Evolutionary conservation across 1,284 basidiomycete genomes (phyloP), one percentile per base, ranked within the genome.

Genomic region (Irpex sp.): DNA sequence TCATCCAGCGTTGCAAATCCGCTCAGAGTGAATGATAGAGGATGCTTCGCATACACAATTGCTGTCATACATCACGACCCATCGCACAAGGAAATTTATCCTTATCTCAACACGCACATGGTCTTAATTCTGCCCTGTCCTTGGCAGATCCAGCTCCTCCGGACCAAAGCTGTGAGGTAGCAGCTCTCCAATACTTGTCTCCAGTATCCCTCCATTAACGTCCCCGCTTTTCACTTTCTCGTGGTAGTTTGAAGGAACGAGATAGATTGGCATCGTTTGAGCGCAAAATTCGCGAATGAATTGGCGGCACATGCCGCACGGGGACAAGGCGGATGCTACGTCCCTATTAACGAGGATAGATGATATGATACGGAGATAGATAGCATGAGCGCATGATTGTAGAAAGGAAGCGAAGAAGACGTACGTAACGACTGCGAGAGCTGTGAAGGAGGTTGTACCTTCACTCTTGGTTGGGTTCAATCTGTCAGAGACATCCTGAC

Each of bases 231-330:
- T 75, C 36, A 77, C 71, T 5, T 73, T 76, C 11, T 75, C 71
- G 11, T 73, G 64, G 54, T 94, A 95, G 63, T 87, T 83, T 1
- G 82, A 83, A 0, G 90, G 87, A 8, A 95, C 83, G 63, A 97
- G 86, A 43, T 92, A 79, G 59, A 97, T 83, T 0, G 93, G 93
- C 79, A 91, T 90, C 46, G 87, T 75, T 26, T 85, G 82, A 5
- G 83, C 73, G 70, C 93, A 94, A 74, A 97, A 97, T 75, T 98
- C 95, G 60, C 93, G 87, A 59, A 97, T 85, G 60, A 96, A 84
- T 74, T 98, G 95, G 5, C 95, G 88, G 70, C 95, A 98, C 66
- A 97, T 87, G 13, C 95, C 95, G 72, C 95, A 98, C 0, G 94
- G 94, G 0, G 92, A 90, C 56, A 89, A 80, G 0, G 88, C 73